phyloP scores from a whole-genome alignment of 2,329 filamentous ascomycete species.

The Sporothrix curviconia region DNA sequence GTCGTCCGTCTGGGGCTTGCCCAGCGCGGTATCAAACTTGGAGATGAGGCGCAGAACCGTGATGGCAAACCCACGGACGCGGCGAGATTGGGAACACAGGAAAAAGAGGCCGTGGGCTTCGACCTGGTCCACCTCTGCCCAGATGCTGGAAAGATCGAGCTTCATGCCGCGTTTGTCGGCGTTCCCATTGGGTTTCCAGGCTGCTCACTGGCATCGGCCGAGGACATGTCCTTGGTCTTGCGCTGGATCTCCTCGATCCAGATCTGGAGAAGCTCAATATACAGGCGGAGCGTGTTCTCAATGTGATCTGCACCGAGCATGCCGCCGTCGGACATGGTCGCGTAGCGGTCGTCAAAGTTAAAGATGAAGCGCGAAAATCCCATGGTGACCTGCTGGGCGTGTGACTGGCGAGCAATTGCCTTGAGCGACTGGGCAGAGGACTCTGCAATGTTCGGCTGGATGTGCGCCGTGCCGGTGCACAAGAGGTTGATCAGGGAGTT shows the following conservation, averaged over 20 bases:
- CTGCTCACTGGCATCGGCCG: slow-evolving; percentile 58
- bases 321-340: slow-evolving; percentile 95
- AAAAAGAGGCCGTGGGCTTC: slow-evolving; percentile 97
- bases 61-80: slow-evolving; percentile 83
- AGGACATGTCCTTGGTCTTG: slow-evolving; percentile 65
- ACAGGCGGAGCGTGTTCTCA: slow-evolving; percentile 84
- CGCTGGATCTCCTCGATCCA: slow-evolving; percentile 96
- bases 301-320: slow-evolving; percentile 93
- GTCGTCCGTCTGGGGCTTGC: slow-evolving; percentile 53
- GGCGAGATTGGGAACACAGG: slow-evolving; percentile 86
- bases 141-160: slow-evolving; percentile 78
- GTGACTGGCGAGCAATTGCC: slow-evolving; percentile 85
- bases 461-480: slow-evolving; percentile 93
- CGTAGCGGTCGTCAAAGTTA: slow-evolving; percentile 94
- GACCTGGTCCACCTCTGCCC: slow-evolving; percentile 91
- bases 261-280: slow-evolving; percentile 87
- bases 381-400: slow-evolving; percentile 92
- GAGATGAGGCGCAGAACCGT: slow-evolving; percentile 86
- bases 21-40: slow-evolving; percentile 85
- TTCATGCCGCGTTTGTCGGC: slow-evolving; percentile 68
- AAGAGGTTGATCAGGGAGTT: slow-evolving; percentile 89
- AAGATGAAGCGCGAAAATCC: slow-evolving; percentile 97
- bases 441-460: slow-evolving; percentile 83
- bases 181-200: slow-evolving; percentile 32
- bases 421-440: slow-evolving; percentile 92